Evolutionary conservation across 2,329 filamentous ascomycete genomes (phyloP).

Genomic region (Xylariaceae sp.): DNA sequence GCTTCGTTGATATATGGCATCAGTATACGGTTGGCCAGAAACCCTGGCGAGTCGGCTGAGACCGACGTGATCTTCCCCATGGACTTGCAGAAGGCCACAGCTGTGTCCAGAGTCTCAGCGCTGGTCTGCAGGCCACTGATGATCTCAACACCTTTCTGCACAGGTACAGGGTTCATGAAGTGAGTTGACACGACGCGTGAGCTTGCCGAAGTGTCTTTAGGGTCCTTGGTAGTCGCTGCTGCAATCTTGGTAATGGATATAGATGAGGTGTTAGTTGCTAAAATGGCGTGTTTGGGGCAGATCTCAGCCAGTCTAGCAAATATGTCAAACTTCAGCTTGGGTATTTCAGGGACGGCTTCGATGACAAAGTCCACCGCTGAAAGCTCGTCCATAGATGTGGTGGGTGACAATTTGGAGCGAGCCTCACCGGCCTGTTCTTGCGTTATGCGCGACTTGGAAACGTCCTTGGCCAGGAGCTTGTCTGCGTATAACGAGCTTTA

Average conservation of each 20-base stretch:
- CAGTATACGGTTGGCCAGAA: constrained; percentile 91
- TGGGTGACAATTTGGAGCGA: constrained; percentile 63
- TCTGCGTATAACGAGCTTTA: constrained; percentile 45
- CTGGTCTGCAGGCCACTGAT: constrained; percentile 93
- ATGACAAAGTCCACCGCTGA: constrained; percentile 92
- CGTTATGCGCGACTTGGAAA: constrained; percentile 80
- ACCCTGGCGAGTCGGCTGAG: constrained; percentile 86
- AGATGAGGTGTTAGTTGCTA: constrained; percentile 97
- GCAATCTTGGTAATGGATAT: constrained; percentile 97
- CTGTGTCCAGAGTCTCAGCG: constrained; percentile 72
- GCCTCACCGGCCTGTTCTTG: constrained; percentile 74
- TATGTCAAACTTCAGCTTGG: constrained; percentile 79
- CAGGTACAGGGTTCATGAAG: constrained; percentile 98
- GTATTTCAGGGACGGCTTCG: constrained; percentile 93
- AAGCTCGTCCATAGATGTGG: constrained; percentile 72
- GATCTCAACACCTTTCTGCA: constrained; percentile 97
- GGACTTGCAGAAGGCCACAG: constrained; percentile 77
- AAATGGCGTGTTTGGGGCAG: constrained; percentile 77
- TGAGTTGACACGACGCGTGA: constrained; percentile 92
- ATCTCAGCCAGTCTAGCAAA: constrained; percentile 79
- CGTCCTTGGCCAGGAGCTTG: constrained; percentile 89
- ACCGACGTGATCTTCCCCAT: constrained; percentile 92
- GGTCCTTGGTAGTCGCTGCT: constrained; percentile 73
- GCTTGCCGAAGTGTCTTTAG: constrained; percentile 73
- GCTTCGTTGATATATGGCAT: constrained; percentile 99